A percentile compares a stretch with the other conserved stretches of the same genome.
Conservation (phyloP, 441 rosid species). For the Breynia disticha region DNA sequence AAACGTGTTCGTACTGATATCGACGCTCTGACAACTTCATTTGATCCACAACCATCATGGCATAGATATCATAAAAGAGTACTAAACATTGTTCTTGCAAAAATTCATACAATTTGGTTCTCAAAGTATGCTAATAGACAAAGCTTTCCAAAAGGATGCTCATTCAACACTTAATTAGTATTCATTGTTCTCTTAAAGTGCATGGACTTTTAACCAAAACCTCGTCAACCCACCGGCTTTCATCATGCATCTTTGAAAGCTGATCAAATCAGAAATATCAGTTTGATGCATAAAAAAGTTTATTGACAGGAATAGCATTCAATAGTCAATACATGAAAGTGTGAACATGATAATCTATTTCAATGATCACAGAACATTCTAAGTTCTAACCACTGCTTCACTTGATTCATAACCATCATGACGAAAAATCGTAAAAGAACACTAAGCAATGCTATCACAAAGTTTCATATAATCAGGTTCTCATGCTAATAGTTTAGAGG, state of each 20-base stretch:
- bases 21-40: constrained; percentile 11
- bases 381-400: constrained; percentile 10
- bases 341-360: too few species aligned
- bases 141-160: constrained; percentile 7
- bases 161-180: constrained; percentile 6
- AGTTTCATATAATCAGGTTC: neutral
- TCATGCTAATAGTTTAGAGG: neutral
- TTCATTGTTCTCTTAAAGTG: constrained; percentile 12
- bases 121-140: neutral
- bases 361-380: too few species aligned
- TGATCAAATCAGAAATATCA: constrained; percentile 25
- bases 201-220: constrained; percentile 14
- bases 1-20: too few species aligned
- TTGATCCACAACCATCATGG: neutral
- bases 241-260: constrained; percentile 51
- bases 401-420: neutral
- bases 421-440: too few species aligned
- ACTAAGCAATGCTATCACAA: neutral
- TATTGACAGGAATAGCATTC: too few species aligned
- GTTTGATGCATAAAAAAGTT: constrained; percentile 1
- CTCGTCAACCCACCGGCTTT: constrained; percentile 13
- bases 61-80: too few species aligned
- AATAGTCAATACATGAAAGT: too few species aligned
- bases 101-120: neutral
- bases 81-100: neutral